phyloP scores from a whole-genome alignment of 164 flowering plant species.

The Warburgia ugandensis region DNA sequence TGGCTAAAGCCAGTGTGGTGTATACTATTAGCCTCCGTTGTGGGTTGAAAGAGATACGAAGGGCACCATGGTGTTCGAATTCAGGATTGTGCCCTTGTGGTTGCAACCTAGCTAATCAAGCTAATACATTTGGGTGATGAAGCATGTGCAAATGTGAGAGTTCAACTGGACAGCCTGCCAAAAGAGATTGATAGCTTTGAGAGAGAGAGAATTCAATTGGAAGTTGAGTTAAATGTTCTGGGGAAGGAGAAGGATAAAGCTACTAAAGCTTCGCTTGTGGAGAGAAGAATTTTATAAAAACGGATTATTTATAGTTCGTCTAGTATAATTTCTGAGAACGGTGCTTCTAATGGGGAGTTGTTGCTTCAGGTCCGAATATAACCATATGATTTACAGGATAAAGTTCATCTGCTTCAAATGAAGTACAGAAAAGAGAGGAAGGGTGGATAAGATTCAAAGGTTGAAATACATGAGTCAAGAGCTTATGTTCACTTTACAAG shows the following conservation, averaged over 20 bases:
- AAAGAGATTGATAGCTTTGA: slow-evolving; percentile 84
- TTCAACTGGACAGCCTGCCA: slow-evolving; percentile 87
- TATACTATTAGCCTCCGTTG: slow-evolving; percentile 73
- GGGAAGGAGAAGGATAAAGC: slow-evolving; percentile 93
- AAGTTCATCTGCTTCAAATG: slow-evolving; percentile 73
- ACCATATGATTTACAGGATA: slow-evolving; percentile 76
- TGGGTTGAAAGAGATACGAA: slow-evolving; percentile 70
- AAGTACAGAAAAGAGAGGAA: slow-evolving; percentile 65
- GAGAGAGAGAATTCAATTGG: slow-evolving; percentile 72
- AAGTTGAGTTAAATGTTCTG: slow-evolving; percentile 76
- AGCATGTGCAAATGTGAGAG: slow-evolving; percentile 92
- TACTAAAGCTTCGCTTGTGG: slow-evolving; percentile 73
- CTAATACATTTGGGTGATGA: slow-evolving; percentile 91
- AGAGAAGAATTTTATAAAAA: slow-evolving; percentile 37
- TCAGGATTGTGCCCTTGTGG: slow-evolving; percentile 68
- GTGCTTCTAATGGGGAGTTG: no score
- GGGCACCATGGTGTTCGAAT: slow-evolving; percentile 85
- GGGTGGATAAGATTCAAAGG: slow-evolving; percentile 65
- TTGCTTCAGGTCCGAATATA: slow-evolving; percentile 54
- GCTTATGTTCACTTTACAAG: slow-evolving; percentile 46
- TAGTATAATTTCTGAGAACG: neutral
- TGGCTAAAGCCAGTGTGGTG: slow-evolving; percentile 65
- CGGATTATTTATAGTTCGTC: neutral
- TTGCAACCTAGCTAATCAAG: slow-evolving; percentile 72
- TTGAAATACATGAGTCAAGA: slow-evolving; percentile 71